Evolutionary conservation across 768 basidiomycete species (phyloP), one percentile per base, ranked within the genome.

Genomic region (Clitopilus hobsonii): DNA sequence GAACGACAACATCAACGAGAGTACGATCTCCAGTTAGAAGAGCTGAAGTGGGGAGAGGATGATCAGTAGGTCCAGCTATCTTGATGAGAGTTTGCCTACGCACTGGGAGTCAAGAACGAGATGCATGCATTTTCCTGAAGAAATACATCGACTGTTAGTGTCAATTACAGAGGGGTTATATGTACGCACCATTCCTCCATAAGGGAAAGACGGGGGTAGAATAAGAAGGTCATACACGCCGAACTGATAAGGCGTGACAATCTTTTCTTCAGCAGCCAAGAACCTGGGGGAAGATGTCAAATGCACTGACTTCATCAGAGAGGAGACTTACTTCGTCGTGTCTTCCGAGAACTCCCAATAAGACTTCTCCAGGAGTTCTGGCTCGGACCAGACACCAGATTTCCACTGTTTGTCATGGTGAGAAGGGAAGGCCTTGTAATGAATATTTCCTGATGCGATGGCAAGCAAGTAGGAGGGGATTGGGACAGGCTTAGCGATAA

Each of bases 401-500:
- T 72, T 85, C 91, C 96, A 93, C n/a, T 74, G 64, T 60, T 81
- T 86, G 16, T 85, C 89, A 29, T 80, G 69, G 8, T 79, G 70
- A 27, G 73, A 69, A 2, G 79, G 71, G 65, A 94, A 92, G 0
- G 83, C 63, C 10, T 75, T 82, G 69, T 94, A 95, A 20, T 74
- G 78, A 2, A 97, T 71, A 64, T 96, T 88, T 0, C 94, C 95
- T 0, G 82, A 79, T 0, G 95, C 95, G 52, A 98, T 87, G 2
- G 96, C 96, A 49, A 98, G 78, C n/a, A 98, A 75, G 66, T 98
- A 98, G 1, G 88, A 85, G 1, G 96, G 91, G 55, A 98, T 94
- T 3, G 90, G 83, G 18, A 91, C 81, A 5, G 82, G 84, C 91
- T 98, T 23, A 56, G 20, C 47, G 20, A 41, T 20, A 30, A 32